Evolutionary conservation across 1,139 yeast species (phyloP), one percentile per base, ranked within the genome.

Genomic region (Candida sanyaensis): DNA sequence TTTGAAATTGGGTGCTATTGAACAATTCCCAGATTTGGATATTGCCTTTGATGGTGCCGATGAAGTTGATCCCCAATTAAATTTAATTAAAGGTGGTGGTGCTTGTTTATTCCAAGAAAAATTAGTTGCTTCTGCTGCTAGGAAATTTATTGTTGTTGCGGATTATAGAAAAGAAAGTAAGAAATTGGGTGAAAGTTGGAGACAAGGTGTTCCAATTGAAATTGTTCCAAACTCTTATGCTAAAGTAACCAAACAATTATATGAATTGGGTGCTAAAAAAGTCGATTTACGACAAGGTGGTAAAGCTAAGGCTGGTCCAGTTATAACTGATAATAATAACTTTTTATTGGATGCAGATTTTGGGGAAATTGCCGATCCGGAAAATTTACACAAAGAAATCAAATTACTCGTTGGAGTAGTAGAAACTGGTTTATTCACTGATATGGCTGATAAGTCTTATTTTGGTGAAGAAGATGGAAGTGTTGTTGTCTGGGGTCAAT

Each of bases 1-100:
- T 0, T 77, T 95, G 56, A 77, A 66, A 34, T 75, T 92, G 56
- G 97, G 96, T 1, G 73, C 88, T 6, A 82, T 93, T 55, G 98
- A 93, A 62, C 92, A 89, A 70, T 85, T 73, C 58, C 84, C 91
- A 1, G 77, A 78, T 30, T 72, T 95, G 39, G 99, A 93, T 63
- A 83, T 93, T 58, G 97, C 97, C 3, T 93, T 95, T 64, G 99
- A 95, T 66, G 99, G 99, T 39, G 99, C 99, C 7, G 99, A 95
- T 68, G 99, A 95, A 66, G 95, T 92, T 48, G 99, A 93, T 64
- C 63, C 81, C 6, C 63, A 77, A 17, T 77, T 93, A 59, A 89
- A 91, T 63, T 83, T 93, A 60, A 95, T 95, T 66, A 95, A 95
- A 70, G 99, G 99, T 54, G 99, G 99, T 43, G 99, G 99, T 37